phyloP scores from a whole-genome alignment of 768 basidiomycete genomes.

The Kwoniella sp. region DNA sequence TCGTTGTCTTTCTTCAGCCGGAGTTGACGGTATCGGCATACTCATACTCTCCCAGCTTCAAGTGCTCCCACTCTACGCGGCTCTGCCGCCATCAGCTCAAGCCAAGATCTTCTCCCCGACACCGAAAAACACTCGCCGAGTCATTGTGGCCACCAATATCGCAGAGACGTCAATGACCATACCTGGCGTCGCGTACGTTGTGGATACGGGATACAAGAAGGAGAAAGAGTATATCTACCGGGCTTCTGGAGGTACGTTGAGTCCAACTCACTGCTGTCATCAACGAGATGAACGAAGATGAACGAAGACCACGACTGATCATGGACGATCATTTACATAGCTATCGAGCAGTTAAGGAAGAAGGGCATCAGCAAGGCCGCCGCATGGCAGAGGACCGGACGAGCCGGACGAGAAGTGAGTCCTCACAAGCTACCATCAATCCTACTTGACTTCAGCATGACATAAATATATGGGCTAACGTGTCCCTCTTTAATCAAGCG shows the following conservation, averaged over 20 bases:
- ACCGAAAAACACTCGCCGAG: slow-evolving; percentile 73
- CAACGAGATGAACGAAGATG: no score
- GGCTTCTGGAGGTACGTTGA: slow-evolving; percentile 66
- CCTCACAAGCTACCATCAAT: no score
- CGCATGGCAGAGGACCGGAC: slow-evolving; percentile 83
- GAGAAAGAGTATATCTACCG: slow-evolving; percentile 81
- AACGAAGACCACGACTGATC: no score
- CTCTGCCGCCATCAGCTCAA: slow-evolving; percentile 76
- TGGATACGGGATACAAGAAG: slow-evolving; percentile 94
- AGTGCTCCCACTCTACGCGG: slow-evolving; percentile 80
- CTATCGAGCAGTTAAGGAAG: slow-evolving; percentile 82
- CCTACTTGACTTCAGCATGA: no score
- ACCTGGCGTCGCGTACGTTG: slow-evolving; percentile 90
- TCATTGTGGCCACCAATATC: slow-evolving; percentile 95
- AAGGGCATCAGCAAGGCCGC: slow-evolving; percentile 84
- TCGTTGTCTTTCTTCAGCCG: not conserved
- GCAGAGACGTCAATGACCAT: slow-evolving; percentile 98
- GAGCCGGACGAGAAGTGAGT: slow-evolving; percentile 87
- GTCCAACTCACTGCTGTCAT: no score
- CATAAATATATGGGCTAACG: no score
- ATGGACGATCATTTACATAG: slow-evolving; percentile 57
- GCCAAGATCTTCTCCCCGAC: slow-evolving; percentile 72
- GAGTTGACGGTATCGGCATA: not conserved
- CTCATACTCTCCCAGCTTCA: no score
- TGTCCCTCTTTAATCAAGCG: slow-evolving; percentile 60